These are phyloP conservation scores for Fusarium liriodendri DNA, from an alignment of 2,329 filamentous ascomycete genomes.

Conservation along the genomic window DNA sequence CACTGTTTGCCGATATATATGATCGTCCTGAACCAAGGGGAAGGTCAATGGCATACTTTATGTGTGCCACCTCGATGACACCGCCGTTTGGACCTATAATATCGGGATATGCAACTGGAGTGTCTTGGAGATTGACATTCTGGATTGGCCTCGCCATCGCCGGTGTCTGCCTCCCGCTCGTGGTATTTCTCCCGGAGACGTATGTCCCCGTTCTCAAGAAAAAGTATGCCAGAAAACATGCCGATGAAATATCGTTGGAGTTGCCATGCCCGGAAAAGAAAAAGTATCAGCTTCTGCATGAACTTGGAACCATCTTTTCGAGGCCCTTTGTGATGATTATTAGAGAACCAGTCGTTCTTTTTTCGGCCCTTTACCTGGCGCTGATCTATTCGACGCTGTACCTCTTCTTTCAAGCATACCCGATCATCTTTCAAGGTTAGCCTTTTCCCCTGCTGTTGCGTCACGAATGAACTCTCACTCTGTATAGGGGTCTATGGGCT, in stretches of 20 bases:
- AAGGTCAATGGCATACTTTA: conserved; percentile 52
- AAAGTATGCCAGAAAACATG: background rate
- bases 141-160: conserved; percentile 46
- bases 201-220: conserved; percentile 26
- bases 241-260: background rate
- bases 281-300: background rate
- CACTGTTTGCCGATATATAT: conserved; percentile 59
- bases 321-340: conserved; percentile 24
- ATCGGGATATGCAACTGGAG: conserved; percentile 53
- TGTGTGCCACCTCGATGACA: conserved; percentile 51
- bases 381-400: conserved; percentile 31
- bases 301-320: conserved; percentile 17
- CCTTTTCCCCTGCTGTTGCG: background rate
- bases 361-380: conserved; percentile 21
- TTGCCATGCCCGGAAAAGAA: background rate
- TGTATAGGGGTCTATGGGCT: background rate
- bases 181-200: conserved; percentile 33
- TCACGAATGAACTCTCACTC: background rate
- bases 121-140: conserved; percentile 60
- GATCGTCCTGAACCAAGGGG: conserved; percentile 46
- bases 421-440: conserved; percentile 31
- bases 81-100: conserved; percentile 56
- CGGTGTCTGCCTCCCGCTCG: conserved; percentile 44
- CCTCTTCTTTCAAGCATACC: conserved; percentile 37
- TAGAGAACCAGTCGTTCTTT: conserved; percentile 25